These are phyloP conservation scores for Fusarium vanettenii DNA, from an alignment of 2,329 filamentous ascomycete species.

Conservation along the genomic window DNA sequence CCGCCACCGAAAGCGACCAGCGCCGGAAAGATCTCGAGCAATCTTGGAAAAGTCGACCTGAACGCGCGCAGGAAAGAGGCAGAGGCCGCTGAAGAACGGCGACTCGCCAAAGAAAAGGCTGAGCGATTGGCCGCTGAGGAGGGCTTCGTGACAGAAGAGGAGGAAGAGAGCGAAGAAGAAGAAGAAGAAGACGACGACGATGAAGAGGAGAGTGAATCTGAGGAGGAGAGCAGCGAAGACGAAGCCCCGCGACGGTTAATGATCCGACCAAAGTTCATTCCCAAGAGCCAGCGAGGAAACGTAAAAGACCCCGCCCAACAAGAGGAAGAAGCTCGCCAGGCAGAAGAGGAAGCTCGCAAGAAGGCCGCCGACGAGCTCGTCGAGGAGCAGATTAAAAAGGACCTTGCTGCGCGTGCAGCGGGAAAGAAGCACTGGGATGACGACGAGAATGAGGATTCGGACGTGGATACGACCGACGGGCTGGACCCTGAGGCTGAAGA, in stretches of 20 bases:
- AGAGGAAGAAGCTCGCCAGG: conserved; percentile 51
- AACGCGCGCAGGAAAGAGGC: conserved; percentile 59
- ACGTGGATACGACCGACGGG: conserved; percentile 90
- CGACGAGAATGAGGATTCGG: conserved; percentile 74
- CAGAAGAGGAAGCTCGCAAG: conserved; percentile 71
- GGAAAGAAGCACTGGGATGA: conserved; percentile 91
- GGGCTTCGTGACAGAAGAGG: conserved; percentile 70
- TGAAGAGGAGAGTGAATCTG: conserved; percentile 54
- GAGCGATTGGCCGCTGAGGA: conserved; percentile 67
- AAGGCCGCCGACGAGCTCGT: conserved; percentile 83
- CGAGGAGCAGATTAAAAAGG: conserved; percentile 88
- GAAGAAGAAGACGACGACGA: conserved; percentile 48
- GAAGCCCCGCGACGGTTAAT: conserved; percentile 67
- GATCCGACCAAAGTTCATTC: conserved; percentile 73
- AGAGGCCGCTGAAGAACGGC: conserved; percentile 59
- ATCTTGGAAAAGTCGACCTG: conserved; percentile 64
- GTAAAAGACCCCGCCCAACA: conserved; percentile 46
- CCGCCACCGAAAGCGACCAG: conserved; percentile 68
- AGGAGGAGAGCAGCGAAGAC: conserved; percentile 66
- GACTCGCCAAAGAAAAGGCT: conserved; percentile 61
- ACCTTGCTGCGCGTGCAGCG: conserved; percentile 78
- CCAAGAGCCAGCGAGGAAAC: conserved; percentile 64
- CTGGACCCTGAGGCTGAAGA: conserved; percentile 88
- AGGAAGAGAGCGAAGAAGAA: conserved; percentile 55
- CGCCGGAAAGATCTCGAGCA: conserved; percentile 67